Base-by-base conservation (phyloP, 2,329 filamentous ascomycete genomes). In the Colletotrichum destructivum region DNA sequence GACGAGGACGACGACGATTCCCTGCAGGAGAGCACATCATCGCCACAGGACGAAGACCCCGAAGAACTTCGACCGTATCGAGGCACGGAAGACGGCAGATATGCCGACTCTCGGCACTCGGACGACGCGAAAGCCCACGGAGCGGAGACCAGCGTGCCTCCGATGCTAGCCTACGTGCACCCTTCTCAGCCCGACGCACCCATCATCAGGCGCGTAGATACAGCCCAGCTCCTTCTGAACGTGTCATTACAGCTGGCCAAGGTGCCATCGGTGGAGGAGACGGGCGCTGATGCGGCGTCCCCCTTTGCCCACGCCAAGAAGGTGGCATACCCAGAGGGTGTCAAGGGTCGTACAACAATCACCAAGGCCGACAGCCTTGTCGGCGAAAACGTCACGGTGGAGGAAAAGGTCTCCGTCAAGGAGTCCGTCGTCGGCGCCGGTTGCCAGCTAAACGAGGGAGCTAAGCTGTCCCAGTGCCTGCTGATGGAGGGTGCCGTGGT, bases 401-500 rank as follows among this genome's bases (percentile, higher is more conserved):
- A 96, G 78, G 94, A 96, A 77, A 96, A 96, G 80, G 92, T 91
- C 31, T 93, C 95, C n/a, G 93, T 99, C 83, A 98, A 98, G 81
- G 94, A 98, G 81, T 93, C 88, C 47, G 94, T 98, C 40, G 90
- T 99, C 51, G 96, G 96, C 3, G 90, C 94, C 5, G 94, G 94
- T 76, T 97, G 94, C 80, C 92, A 93, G 77, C 96, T 99, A 74
- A 91, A 92, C 73, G 91, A 92, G 75, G 94, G 95, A n/a, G 94
- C 93, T 40, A 93, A 95, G 75, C 83, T 99, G 55, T 91, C 91
- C n/a, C 90, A 95, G 74, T 98, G 96, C 81, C 82, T 98, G 59
- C 84, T 98, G 23, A 98, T 98, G 94, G 96, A 98, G 72, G 94
- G 94, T 4, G 95, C 94, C 0, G 91, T 94, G 9, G 88, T 99